Percentiles rank a stretch among this genome's conserved stretches.
These are phyloP conservation scores for Asterophora parasitica DNA, from an alignment of 768 basidiomycete species.

Conservation along the genomic window DNA sequence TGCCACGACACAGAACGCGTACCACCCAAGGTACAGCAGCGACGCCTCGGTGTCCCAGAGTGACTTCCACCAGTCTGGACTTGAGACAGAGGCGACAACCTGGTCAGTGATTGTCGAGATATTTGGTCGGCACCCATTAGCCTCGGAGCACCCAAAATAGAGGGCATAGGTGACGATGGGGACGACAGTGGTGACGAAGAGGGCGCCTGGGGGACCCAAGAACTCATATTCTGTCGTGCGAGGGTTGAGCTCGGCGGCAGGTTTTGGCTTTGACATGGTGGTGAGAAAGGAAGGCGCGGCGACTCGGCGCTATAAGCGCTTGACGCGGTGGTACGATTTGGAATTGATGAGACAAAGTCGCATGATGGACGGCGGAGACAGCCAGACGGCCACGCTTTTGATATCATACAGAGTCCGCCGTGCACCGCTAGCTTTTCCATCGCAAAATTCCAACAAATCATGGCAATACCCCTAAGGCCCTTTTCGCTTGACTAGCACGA, in stretches of 20 bases:
- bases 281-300: background rate
- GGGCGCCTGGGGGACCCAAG: slow-evolving; percentile 73
- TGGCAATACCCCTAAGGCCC: background rate
- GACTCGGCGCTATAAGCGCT: background rate
- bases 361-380: slow-evolving; percentile 1
- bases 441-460: background rate
- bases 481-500: background rate
- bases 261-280: slow-evolving; percentile 22
- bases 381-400: no score
- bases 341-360: slow-evolving; percentile 13
- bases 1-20: slow-evolving; percentile 75
- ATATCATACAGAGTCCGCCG: background rate
- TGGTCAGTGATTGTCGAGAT: slow-evolving; percentile 34
- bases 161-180: slow-evolving; percentile 70
- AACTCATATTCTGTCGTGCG: slow-evolving; percentile 76
- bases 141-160: slow-evolving; percentile 74
- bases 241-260: slow-evolving; percentile 47
- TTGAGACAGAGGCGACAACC: slow-evolving; percentile 43
- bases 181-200: slow-evolving; percentile 64
- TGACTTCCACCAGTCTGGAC: slow-evolving; percentile 57
- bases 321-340: slow-evolving; percentile 4
- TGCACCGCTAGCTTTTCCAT: slow-evolving; percentile 12
- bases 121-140: slow-evolving; percentile 62
- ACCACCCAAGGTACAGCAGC: slow-evolving; percentile 82
- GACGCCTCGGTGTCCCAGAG: slow-evolving; percentile 84